Conservation (phyloP, 1,139 yeast genomes). For the Scheffersomyces quercinus region DNA sequence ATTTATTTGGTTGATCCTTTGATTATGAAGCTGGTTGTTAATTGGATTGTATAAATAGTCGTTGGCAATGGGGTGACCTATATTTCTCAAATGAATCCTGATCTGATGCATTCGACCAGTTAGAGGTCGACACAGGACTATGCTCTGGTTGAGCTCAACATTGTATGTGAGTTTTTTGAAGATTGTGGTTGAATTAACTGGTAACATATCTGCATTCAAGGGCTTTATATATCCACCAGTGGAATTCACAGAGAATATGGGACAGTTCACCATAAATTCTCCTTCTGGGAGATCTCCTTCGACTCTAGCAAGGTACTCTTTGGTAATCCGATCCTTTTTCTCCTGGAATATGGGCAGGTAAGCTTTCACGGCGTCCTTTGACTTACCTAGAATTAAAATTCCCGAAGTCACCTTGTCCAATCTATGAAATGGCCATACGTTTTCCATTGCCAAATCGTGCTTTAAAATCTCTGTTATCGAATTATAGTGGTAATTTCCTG, state of each 20-base stretch:
- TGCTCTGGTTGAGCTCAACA: constrained; percentile 40
- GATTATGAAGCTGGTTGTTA: constrained; percentile 8
- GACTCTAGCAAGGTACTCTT: constrained; percentile 65
- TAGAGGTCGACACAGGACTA: constrained; percentile 64
- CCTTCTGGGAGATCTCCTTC: constrained; percentile 51
- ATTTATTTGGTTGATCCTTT: constrained; percentile 18
- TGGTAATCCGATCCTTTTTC: constrained; percentile 37
- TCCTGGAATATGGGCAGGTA: constrained; percentile 44
- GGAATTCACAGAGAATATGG: constrained; percentile 37
- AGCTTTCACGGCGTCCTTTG: constrained; percentile 39
- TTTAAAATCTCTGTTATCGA: constrained; percentile 61
- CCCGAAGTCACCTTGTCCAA: constrained; percentile 79
- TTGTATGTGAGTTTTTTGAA: constrained; percentile 29
- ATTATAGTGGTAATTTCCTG: constrained; percentile 63
- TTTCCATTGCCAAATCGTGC: constrained; percentile 29
- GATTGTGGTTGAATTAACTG: constrained; percentile 34
- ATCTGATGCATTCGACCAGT: constrained; percentile 83
- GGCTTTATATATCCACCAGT: constrained; percentile 41
- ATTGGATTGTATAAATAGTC: constrained; percentile 57
- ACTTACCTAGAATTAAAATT: constrained; percentile 58
- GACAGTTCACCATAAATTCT: constrained; percentile 26
- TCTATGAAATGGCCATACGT: constrained; percentile 63
- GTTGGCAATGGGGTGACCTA: constrained; percentile 69
- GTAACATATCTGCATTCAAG: constrained; percentile 24
- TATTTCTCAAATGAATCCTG: constrained; percentile 64